phyloP scores from a whole-genome alignment of 1,284 basidiomycete genomes.

The Schizophyllum amplum region DNA sequence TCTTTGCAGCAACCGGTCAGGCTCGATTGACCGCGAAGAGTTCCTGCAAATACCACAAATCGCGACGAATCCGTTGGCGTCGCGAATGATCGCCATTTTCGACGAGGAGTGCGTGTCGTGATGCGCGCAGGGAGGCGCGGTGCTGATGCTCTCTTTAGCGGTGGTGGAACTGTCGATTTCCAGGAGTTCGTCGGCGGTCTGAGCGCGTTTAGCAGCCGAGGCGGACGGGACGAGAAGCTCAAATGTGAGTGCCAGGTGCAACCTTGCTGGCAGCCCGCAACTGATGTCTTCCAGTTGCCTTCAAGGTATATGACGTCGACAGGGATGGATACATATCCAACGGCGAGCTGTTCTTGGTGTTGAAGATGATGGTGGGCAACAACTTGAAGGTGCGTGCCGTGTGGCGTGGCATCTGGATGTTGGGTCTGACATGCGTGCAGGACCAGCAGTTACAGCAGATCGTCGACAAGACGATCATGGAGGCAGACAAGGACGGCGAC shows the following conservation, averaged over 20 bases:
- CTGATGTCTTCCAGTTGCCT: constrained; percentile 60
- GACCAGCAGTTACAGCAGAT: constrained; percentile 99
- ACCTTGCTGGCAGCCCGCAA: neutral
- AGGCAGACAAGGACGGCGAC: constrained; percentile 96
- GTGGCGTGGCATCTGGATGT: constrained; percentile 3
- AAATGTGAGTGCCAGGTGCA: constrained; percentile 56
- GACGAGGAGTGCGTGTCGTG: constrained; percentile 81
- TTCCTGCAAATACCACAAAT: constrained; percentile 99
- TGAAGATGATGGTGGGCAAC: constrained; percentile 99
- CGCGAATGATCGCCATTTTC: constrained; percentile 98
- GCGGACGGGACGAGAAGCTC: constrained; percentile 94
- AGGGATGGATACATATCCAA: constrained; percentile 98
- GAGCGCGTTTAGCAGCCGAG: constrained; percentile 95
- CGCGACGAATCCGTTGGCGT: constrained; percentile 94
- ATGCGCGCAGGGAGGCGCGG: neutral
- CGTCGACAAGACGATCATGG: constrained; percentile 99
- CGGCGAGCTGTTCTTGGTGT: constrained; percentile 94
- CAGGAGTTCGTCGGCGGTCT: constrained; percentile 98
- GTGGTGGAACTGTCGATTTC: constrained; percentile 97
- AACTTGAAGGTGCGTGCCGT: constrained; percentile 75
- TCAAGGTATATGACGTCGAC: constrained; percentile 99
- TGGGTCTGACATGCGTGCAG: constrained; percentile 27
- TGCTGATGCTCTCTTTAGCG: constrained; percentile 38
- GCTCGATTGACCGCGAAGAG: constrained; percentile 97
- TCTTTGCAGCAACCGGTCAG: constrained; percentile 80